Percentiles rank a stretch among this genome's conserved stretches.
phyloP scores from a whole-genome alignment of 2,329 filamentous ascomycete genomes.

The Chrysoporthe austroafricana region DNA sequence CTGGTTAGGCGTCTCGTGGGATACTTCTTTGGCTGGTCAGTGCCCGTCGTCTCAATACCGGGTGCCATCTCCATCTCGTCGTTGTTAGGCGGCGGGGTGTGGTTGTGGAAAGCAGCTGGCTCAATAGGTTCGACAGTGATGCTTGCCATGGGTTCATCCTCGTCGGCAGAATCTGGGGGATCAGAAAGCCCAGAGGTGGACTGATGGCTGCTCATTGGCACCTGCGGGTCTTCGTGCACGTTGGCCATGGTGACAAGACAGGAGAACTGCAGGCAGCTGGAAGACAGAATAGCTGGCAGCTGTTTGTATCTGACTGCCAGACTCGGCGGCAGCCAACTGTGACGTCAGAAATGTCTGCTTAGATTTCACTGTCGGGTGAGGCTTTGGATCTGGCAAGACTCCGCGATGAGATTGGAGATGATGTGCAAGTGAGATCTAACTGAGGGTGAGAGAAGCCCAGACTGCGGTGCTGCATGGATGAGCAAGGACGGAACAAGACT shows the following conservation, averaged over 20 bases:
- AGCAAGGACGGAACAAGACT: neutral
- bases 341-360: neutral
- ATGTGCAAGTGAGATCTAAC: neutral
- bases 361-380: neutral
- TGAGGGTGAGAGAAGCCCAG: neutral
- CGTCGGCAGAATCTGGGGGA: conserved; percentile 17
- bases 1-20: neutral
- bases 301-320: neutral
- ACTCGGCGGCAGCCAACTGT: no score
- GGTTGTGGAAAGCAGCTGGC: conserved; percentile 8
- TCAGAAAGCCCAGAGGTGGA: conserved; percentile 22
- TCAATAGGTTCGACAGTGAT: conserved; percentile 2
- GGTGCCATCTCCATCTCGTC: neutral
- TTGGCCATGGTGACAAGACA: conserved; percentile 7
- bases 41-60: neutral
- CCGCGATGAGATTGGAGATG: neutral
- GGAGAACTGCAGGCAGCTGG: neutral
- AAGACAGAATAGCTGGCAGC: neutral
- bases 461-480: neutral
- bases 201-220: conserved; percentile 19
- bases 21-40: neutral
- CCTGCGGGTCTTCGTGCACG: neutral
- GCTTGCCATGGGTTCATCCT: conserved; percentile 10
- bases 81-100: neutral
- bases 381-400: neutral